These are phyloP conservation scores for Saksenaea oblongispora DNA, from an alignment of 371 early-diverging fungal genomes.

Conservation along the genomic window DNA sequence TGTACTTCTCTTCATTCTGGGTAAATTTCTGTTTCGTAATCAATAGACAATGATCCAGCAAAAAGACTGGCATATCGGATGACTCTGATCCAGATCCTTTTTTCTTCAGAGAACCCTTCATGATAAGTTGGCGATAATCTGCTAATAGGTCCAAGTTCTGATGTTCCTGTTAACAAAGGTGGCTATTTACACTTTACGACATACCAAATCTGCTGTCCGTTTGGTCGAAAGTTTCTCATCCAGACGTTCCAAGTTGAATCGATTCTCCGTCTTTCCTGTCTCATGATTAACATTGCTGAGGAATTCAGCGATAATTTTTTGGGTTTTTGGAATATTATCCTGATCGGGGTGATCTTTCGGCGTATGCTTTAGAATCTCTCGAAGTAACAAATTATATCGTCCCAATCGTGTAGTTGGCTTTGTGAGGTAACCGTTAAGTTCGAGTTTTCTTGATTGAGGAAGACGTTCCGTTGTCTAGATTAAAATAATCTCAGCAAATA, in stretches of 20 bases:
- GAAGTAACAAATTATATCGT: constrained; percentile 84
- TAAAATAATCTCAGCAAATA: not conserved
- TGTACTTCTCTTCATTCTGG: constrained; percentile 37
- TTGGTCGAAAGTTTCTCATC: constrained; percentile 22
- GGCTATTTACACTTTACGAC: not conserved
- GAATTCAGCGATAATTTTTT: constrained; percentile 69
- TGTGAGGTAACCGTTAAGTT: constrained; percentile 80
- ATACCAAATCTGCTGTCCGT: constrained; percentile 7
- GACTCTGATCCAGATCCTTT: constrained; percentile 68
- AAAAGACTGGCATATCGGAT: constrained; percentile 71
- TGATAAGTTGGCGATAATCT: constrained; percentile 68
- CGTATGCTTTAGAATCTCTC: constrained; percentile 85
- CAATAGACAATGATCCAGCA: constrained; percentile 86
- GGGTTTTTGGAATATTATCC: constrained; percentile 61
- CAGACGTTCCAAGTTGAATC: constrained; percentile 28
- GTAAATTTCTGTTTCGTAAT: constrained; percentile 63
- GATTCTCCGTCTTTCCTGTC: constrained; percentile 80
- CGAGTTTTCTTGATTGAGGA: constrained; percentile 82
- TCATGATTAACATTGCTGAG: constrained; percentile 76
- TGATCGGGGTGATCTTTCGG: constrained; percentile 81
- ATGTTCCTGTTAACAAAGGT: constrained; percentile 32
- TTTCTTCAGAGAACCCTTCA: constrained; percentile 79
- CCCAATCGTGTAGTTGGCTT: constrained; percentile 88
- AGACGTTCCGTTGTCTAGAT: constrained; percentile 65
- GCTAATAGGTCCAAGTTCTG: constrained; percentile 56